These are phyloP conservation scores for Dalechampia spathulata DNA, from an alignment of 441 rosid species.

Conservation along the genomic window DNA sequence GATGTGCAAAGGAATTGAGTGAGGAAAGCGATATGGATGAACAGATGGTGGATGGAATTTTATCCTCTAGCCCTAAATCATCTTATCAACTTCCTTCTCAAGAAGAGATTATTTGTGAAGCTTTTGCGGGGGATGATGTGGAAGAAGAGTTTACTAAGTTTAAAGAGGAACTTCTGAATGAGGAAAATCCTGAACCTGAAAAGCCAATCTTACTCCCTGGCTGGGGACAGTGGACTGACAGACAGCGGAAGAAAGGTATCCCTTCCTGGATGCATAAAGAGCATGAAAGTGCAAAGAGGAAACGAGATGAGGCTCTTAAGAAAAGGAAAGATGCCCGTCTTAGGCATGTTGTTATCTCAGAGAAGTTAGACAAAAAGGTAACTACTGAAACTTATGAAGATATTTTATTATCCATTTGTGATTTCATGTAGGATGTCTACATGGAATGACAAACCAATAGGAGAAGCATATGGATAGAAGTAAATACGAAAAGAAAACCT, in stretches of 20 bases:
- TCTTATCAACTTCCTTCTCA: slow-evolving; percentile 80
- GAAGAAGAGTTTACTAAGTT: slow-evolving; percentile 68
- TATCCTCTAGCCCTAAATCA: slow-evolving; percentile 41
- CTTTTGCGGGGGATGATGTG: slow-evolving; percentile 94
- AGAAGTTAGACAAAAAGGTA: slow-evolving; percentile 82
- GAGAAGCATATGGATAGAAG: too few relatives aligned
- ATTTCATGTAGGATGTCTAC: too few relatives aligned
- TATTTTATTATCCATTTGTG: too few relatives aligned
- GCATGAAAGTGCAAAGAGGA: slow-evolving; percentile 59
- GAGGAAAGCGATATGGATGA: slow-evolving; percentile 62
- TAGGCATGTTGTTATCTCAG: slow-evolving; percentile 72
- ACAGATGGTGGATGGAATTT: slow-evolving; percentile 72
- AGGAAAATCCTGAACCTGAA: slow-evolving; percentile 79
- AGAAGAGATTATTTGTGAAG: slow-evolving; percentile 73
- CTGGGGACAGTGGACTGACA: slow-evolving; percentile 90
- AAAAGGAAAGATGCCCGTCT: slow-evolving; percentile 79
- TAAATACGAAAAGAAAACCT: too few relatives aligned
- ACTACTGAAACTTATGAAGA: too few relatives aligned
- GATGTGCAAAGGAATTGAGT: slow-evolving; percentile 30
- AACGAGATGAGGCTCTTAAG: slow-evolving; percentile 61
- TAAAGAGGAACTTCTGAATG: slow-evolving; percentile 55
- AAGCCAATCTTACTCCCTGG: slow-evolving; percentile 74
- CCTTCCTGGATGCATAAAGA: slow-evolving; percentile 78
- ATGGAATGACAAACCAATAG: too few relatives aligned
- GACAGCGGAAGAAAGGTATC: slow-evolving; percentile 68